Evolutionary conservation across 768 basidiomycete genomes (phyloP).

Genomic region (Podaxis rugospora): DNA sequence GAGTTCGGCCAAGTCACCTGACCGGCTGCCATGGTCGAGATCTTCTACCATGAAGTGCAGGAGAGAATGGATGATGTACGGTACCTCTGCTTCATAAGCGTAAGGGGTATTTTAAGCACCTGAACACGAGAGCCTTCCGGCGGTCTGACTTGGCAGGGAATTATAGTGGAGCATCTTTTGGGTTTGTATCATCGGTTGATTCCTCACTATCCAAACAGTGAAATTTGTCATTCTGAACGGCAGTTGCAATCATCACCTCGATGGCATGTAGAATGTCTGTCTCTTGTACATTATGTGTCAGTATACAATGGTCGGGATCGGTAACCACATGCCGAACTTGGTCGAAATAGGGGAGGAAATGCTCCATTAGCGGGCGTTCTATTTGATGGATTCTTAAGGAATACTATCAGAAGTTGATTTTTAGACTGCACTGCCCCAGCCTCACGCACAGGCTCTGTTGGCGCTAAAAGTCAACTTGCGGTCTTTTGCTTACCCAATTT

Average conservation of each 20-base stretch:
- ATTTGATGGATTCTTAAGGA: not conserved
- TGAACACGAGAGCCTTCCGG: conserved; percentile 5
- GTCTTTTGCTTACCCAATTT: not conserved
- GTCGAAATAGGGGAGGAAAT: not conserved
- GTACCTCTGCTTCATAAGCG: conserved; percentile 10
- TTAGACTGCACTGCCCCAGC: not conserved
- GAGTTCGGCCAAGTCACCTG: not conserved
- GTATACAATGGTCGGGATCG: not conserved
- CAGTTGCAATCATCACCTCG: not conserved
- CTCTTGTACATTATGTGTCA: not conserved
- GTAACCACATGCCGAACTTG: not conserved
- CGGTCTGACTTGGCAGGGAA: not conserved
- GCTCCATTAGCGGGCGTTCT: not conserved
- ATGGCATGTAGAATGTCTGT: not conserved
- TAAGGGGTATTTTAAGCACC: conserved; percentile 2
- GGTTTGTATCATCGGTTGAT: not conserved
- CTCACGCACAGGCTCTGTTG: not conserved
- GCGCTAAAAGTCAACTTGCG: not conserved
- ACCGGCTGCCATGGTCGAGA: not conserved
- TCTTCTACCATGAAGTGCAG: not conserved
- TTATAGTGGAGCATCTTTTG: conserved; percentile 6
- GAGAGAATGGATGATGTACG: not conserved
- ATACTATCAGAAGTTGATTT: not conserved
- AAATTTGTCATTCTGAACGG: not conserved
- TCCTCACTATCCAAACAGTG: not conserved